Evolutionary conservation across 176 grass and related monocot genomes (phyloP), one percentile per base, ranked within the genome.

Genomic region (Elymus sibiricus): DNA sequence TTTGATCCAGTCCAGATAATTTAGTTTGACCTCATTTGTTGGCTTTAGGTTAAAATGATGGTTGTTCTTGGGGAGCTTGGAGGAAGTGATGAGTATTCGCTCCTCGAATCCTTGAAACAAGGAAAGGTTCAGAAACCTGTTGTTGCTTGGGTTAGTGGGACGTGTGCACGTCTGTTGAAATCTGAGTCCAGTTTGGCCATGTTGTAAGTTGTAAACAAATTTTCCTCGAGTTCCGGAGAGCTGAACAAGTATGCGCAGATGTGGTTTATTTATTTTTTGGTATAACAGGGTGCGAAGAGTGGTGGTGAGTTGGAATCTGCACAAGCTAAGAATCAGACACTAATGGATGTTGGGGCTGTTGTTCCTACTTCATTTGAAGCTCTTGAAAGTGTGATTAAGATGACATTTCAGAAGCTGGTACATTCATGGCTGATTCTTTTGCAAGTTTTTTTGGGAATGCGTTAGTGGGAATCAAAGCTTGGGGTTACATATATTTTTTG

Each of bases 81-180:
- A n/a, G n/a, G n/a, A n/a, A n/a, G n/a, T n/a, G n/a, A n/a, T n/a
- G n/a, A n/a, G n/a, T n/a, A n/a, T n/a, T n/a, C n/a, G n/a, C n/a
- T n/a, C n/a, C n/a, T n/a, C n/a, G n/a, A n/a, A n/a, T n/a, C n/a
- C n/a, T n/a, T n/a, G n/a, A n/a, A n/a, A n/a, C n/a, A n/a, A n/a
- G n/a, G n/a, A n/a, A n/a, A n/a, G n/a, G 96, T 98, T 67, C 88
- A 98, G 72, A 98, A 98, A 94, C 95, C 93, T 70, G 91, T 98
- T 53, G 93, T 98, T 76, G 95, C 95, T 66, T 98, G 95, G 95
- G 95, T 98, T 88, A 98, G 93, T 51, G 95, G 95, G 78, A 95
- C 95, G 65, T 98, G 95, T 12, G 95, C n/a, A n/a, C n/a, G n/a
- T n/a, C n/a, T n/a, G n/a, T n/a, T n/a, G n/a, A n/a, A n/a, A n/a